Conservation (phyloP, 2,329 filamentous ascomycete species). For the Xylariaceae sp. region DNA sequence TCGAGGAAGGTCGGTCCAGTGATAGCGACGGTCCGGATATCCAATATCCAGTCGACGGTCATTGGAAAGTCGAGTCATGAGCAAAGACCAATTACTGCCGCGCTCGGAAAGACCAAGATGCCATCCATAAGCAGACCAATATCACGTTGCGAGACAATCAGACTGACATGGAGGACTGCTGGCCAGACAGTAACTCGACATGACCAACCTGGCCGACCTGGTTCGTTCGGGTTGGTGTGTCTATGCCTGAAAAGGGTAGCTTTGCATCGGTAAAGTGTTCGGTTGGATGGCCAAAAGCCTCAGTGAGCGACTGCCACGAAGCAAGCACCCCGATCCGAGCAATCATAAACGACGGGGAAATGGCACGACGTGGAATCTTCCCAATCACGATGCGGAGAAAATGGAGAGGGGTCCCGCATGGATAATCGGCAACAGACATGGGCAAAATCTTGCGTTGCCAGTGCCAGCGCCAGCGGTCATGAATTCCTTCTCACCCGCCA, state of each 20-base stretch:
- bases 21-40: neutral
- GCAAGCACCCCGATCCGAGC: slow-evolving; percentile 23
- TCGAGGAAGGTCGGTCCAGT: neutral
- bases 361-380: slow-evolving; percentile 26
- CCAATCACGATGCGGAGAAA: slow-evolving; percentile 25
- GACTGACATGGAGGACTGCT: neutral
- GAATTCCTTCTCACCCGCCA: neutral
- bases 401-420: slow-evolving; percentile 27
- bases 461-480: neutral
- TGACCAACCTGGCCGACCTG: neutral
- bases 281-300: slow-evolving; percentile 17
- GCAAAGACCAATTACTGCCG: neutral
- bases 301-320: slow-evolving; percentile 34
- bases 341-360: slow-evolving; percentile 24
- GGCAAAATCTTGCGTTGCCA: slow-evolving; percentile 13
- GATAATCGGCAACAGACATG: slow-evolving; percentile 28
- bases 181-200: slow-evolving; percentile 10
- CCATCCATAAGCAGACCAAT: neutral
- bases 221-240: slow-evolving; percentile 9
- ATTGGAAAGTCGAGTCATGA: neutral
- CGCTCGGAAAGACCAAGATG: neutral
- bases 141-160: neutral
- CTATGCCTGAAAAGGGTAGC: slow-evolving; percentile 15
- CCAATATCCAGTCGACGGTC: slow-evolving; percentile 7
- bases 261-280: slow-evolving; percentile 12